Percentiles rank a stretch among this genome's conserved stretches.
phyloP scores from a whole-genome alignment of 2,329 filamentous ascomycete species.

The Dryadomyces sulphureus region DNA sequence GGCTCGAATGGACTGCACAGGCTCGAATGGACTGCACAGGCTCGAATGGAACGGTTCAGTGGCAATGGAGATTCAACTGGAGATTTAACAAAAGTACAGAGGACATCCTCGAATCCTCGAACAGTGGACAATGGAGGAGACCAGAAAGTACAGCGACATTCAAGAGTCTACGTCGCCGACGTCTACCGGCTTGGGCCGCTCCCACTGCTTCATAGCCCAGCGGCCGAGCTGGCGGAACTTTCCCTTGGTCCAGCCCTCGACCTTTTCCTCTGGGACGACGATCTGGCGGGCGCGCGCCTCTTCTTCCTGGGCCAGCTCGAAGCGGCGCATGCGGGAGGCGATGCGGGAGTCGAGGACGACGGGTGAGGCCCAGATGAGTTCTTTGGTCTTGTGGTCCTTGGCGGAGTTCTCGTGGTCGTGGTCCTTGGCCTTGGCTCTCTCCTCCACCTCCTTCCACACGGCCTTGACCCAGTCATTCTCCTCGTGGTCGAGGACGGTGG shows the following conservation, averaged over 20 bases:
- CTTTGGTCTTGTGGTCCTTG: conserved; percentile 21
- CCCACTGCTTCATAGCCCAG: conserved; percentile 30
- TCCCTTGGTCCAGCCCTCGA: conserved; percentile 56
- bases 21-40: too few species aligned
- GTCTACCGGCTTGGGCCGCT: conserved; percentile 19
- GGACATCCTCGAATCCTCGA: too few species aligned
- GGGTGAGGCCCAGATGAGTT: conserved; percentile 62
- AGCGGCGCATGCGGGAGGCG: conserved; percentile 63
- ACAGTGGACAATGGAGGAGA: not conserved
- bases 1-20: too few species aligned
- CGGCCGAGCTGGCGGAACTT: conserved; percentile 36
- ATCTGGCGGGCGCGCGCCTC: conserved; percentile 51
- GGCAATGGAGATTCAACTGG: too few species aligned
- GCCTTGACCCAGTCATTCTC: conserved; percentile 76
- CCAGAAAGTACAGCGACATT: conserved; percentile 7
- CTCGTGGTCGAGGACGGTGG: conserved; percentile 50
- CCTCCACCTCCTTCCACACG: conserved; percentile 39
- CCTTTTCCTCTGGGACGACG: conserved; percentile 48
- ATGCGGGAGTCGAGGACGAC: conserved; percentile 67
- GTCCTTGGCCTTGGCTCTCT: not conserved
- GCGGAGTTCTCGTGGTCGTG: not conserved
- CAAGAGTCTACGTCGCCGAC: conserved; percentile 11
- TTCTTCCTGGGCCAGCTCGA: conserved; percentile 54
- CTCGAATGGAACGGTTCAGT: too few species aligned
- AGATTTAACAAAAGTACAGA: not conserved